Base-by-base conservation (phyloP, 176 grass and related monocot genomes). In the Cocos nucifera region DNA sequence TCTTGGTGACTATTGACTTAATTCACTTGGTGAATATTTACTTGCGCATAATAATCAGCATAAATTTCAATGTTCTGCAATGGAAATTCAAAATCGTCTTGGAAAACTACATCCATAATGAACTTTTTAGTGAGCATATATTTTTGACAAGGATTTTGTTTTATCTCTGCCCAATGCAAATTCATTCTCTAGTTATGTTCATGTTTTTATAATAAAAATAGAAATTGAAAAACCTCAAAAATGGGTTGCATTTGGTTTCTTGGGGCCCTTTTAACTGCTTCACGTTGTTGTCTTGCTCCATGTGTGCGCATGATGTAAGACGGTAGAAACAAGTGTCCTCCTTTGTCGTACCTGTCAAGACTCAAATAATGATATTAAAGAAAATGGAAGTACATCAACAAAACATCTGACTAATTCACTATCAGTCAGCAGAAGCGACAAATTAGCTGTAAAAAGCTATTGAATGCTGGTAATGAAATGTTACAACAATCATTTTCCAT, bases 271-370 rank as follows among this genome's bases (percentile, higher is more conserved):
- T 76, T 97, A 65, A 97, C 64, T 69, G 84, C 78, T 28, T 92
- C 87, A 48, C 79, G 82, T 59, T 97, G 93, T 51, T 97, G 93
- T 49, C 81, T 82, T 82, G 87, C 84, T 56, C 93, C 93, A 67
- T 88, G 87, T 22, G 53, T 97, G 54, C 93, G 35, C 35, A 44
- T 44, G 35, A 97, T 35, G 57, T 88, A 85, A 51, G 81, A 88
- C 64, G 93, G 93, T 69, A 97, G 77, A 82, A 97, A 88, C 27
- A 97, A 75, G 76, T 44, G 81, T 63, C 78, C 93, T 49, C 93
- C 93, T 76, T 73, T 91, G 63, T 91, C 76, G 75, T 91, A 97
- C 58, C 93, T 97, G 71, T 22, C 14, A 49, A 19, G 16, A 44
- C 32, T 19, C 32, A 63, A 44, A 35, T 49, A 14, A 49, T 49